These are phyloP conservation scores for Melastoma candidum DNA, from an alignment of 441 rosid genomes.

Conservation along the genomic window DNA sequence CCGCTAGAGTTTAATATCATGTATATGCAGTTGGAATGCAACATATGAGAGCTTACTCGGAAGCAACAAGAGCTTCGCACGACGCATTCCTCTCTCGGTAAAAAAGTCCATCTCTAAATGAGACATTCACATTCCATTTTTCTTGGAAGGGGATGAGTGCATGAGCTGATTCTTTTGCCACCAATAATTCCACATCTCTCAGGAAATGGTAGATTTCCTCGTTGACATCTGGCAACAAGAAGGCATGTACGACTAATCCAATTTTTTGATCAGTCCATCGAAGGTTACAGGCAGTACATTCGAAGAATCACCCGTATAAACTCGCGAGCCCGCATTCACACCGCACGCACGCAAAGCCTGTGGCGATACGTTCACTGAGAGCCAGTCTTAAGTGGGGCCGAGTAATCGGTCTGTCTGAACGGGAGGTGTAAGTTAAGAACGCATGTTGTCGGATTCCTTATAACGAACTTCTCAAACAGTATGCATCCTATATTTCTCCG, in stretches of 20 bases:
- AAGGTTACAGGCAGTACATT: background rate
- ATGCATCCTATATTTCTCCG: no score
- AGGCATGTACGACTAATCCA: conserved; percentile 62
- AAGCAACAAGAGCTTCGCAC: conserved; percentile 57
- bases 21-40: conserved; percentile 56
- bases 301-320: background rate
- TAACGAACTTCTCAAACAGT: no score
- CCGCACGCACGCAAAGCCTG: no score
- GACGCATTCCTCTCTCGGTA: conserved; percentile 59
- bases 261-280: background rate
- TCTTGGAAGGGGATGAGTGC: background rate
- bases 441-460: no score
- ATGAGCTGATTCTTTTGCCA: background rate
- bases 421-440: no score
- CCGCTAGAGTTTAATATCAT: no score
- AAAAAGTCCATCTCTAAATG: conserved; percentile 3
- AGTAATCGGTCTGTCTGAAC: no score
- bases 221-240: conserved; percentile 94
- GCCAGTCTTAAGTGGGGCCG: no score
- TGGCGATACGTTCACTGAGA: no score
- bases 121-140: background rate
- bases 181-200: conserved; percentile 11
- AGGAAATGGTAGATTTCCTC: conserved; percentile 94
- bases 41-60: conserved; percentile 57
- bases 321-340: background rate